These are phyloP conservation scores for Lactifluus pinguis DNA, from an alignment of 768 basidiomycete species.

Conservation along the genomic window DNA sequence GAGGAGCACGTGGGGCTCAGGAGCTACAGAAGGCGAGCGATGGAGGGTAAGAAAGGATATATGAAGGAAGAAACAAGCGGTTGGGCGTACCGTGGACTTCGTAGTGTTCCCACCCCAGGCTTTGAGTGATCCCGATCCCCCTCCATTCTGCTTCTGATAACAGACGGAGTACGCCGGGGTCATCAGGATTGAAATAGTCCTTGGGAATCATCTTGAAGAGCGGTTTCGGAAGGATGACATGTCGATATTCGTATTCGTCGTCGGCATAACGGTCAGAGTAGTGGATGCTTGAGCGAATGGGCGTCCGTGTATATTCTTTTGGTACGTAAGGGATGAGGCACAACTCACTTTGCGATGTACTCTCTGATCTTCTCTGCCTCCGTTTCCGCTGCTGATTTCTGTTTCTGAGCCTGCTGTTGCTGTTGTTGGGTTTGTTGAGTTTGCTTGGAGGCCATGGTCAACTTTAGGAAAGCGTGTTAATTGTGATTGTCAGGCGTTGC, in stretches of 20 bases:
- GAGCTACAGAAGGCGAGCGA: conserved; percentile 39
- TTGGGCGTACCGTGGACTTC: conserved; percentile 77
- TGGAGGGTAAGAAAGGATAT: not conserved
- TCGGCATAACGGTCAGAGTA: conserved; percentile 91
- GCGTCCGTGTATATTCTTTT: not conserved
- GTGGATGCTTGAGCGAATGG: conserved; percentile 50
- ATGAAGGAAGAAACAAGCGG: not conserved
- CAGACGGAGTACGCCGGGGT: conserved; percentile 72
- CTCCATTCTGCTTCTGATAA: conserved; percentile 89
- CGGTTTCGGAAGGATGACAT: conserved; percentile 93
- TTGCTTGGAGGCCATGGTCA: conserved; percentile 16
- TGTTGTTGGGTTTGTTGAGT: conserved; percentile 14
- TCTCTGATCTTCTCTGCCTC: conserved; percentile 42
- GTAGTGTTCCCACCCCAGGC: conserved; percentile 94
- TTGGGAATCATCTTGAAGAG: conserved; percentile 92
- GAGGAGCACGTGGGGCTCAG: conserved; percentile 88
- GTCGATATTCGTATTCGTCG: conserved; percentile 89
- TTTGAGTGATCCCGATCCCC: conserved; percentile 92
- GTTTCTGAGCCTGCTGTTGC: conserved; percentile 19
- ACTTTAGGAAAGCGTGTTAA: not conserved
- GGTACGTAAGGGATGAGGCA: not conserved
- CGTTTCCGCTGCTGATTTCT: conserved; percentile 12
- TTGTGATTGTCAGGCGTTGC: not conserved
- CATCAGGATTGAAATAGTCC: conserved; percentile 61
- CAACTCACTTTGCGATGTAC: conserved; percentile 63